Conservation (phyloP, 2,329 filamentous ascomycete genomes). For the Aspergillus awamori region DNA sequence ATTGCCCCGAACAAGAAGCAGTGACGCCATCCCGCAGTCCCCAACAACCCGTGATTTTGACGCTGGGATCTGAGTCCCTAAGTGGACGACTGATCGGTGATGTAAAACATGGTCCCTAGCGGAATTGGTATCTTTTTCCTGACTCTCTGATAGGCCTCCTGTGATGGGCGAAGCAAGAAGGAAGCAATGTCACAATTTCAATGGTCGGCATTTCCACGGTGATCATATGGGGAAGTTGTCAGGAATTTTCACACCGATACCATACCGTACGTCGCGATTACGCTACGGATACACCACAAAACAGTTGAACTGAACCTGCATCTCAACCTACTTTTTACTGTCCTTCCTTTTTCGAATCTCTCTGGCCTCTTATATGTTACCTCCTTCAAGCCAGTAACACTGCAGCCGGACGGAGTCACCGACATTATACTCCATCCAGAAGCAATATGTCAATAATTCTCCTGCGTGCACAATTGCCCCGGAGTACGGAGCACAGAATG, state of each 20-base stretch:
- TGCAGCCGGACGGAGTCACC: slow-evolving; percentile 2
- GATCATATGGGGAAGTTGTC: not conserved
- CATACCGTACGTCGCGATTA: slow-evolving; percentile 4
- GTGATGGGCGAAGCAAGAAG: not conserved
- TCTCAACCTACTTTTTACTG: not conserved
- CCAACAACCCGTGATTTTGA: slow-evolving; percentile 18
- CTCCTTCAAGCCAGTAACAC: not conserved
- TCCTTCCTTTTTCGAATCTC: not conserved
- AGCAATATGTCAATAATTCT: not conserved
- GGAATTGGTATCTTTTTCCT: slow-evolving; percentile 2
- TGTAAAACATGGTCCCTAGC: slow-evolving; percentile 15
- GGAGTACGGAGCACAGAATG: not conserved
- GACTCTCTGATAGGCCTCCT: slow-evolving; percentile 2
- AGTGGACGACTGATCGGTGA: slow-evolving; percentile 14
- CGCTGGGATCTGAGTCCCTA: slow-evolving; percentile 12
- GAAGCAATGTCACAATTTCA: not conserved
- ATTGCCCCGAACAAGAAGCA: slow-evolving; percentile 24
- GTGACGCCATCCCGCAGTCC: slow-evolving; percentile 29
- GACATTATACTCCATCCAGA: not conserved
- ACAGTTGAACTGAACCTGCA: not conserved
- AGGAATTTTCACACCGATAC: slow-evolving; percentile 2
- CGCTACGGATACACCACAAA: not conserved
- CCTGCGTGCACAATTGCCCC: slow-evolving; percentile 1
- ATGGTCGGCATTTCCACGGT: slow-evolving; percentile 1
- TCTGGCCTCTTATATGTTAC: not conserved